Percentiles rank a stretch among this genome's conserved stretches.
These are phyloP conservation scores for Marasmius tenuissimus DNA, from an alignment of 1,284 basidiomycete genomes.

Conservation along the genomic window DNA sequence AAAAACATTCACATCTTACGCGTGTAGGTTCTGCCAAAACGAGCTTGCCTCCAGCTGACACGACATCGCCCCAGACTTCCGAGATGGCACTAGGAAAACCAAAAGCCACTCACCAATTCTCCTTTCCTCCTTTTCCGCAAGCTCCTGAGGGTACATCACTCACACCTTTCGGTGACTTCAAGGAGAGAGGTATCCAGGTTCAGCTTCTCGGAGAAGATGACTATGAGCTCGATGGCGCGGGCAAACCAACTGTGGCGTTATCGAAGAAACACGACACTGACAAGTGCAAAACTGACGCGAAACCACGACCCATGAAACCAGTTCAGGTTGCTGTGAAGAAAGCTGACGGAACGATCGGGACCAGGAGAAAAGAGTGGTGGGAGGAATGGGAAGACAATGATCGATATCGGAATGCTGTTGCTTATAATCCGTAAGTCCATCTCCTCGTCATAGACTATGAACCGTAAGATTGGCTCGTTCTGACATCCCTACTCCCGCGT, in stretches of 20 bases:
- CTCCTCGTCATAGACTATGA: slow-evolving; percentile 7
- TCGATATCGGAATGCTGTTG: slow-evolving; percentile 24
- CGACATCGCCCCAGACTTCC: background rate
- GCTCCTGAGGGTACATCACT: background rate
- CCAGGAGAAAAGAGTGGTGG: slow-evolving; percentile 49
- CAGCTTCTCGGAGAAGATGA: background rate
- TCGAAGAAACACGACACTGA: background rate
- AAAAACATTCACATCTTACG: no score
- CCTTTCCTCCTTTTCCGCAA: background rate
- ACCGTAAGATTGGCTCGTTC: slow-evolving; percentile 26
- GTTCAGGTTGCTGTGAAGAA: background rate
- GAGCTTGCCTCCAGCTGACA: no score
- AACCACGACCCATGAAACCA: background rate
- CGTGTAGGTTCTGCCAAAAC: no score
- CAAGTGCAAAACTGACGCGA: background rate
- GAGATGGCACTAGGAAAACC: background rate
- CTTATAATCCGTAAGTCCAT: slow-evolving; percentile 43
- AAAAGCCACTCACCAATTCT: background rate
- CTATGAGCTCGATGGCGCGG: background rate
- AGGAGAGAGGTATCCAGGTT: background rate
- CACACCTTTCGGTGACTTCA: background rate
- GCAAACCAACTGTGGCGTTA: background rate
- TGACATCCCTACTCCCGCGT: background rate
- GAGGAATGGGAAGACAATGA: slow-evolving; percentile 68
- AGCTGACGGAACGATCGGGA: background rate